These are phyloP conservation scores for Paecilomyces variotii DNA, from an alignment of 2,329 filamentous ascomycete species.

Conservation along the genomic window DNA sequence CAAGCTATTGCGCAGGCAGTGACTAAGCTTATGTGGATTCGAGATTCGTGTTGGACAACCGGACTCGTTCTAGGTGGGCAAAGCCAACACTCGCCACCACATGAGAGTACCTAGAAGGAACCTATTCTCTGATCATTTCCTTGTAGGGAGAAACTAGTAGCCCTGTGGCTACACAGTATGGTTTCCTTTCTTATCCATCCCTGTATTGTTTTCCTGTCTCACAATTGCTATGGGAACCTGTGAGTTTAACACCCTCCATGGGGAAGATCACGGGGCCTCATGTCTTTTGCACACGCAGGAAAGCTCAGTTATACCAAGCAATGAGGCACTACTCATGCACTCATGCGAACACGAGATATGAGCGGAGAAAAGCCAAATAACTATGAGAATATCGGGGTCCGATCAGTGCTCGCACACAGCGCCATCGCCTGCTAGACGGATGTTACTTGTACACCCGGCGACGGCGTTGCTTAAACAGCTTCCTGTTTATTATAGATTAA, in stretches of 20 bases:
- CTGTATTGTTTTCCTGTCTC: background rate
- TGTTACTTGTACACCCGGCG: too few species aligned
- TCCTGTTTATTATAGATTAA: too few species aligned
- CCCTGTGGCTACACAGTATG: background rate
- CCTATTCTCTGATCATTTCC: background rate
- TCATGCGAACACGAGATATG: too few species aligned
- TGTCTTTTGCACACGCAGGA: background rate
- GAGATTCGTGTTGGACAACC: background rate
- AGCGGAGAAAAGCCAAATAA: too few species aligned
- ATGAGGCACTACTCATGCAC: too few species aligned
- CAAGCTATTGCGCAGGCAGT: background rate
- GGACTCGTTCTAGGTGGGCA: background rate
- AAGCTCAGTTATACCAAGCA: too few species aligned
- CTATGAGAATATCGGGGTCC: too few species aligned
- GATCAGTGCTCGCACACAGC: too few species aligned
- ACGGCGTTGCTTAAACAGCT: too few species aligned
- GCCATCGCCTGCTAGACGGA: too few species aligned
- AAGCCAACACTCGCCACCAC: background rate
- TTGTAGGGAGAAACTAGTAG: background rate
- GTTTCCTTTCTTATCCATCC: background rate
- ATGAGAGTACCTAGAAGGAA: background rate
- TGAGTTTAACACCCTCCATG: background rate
- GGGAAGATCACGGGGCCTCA: background rate
- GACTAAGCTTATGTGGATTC: background rate
- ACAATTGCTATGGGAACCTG: background rate